phyloP scores from a whole-genome alignment of 1,284 basidiomycete species.

The Ganoderma boninense region DNA sequence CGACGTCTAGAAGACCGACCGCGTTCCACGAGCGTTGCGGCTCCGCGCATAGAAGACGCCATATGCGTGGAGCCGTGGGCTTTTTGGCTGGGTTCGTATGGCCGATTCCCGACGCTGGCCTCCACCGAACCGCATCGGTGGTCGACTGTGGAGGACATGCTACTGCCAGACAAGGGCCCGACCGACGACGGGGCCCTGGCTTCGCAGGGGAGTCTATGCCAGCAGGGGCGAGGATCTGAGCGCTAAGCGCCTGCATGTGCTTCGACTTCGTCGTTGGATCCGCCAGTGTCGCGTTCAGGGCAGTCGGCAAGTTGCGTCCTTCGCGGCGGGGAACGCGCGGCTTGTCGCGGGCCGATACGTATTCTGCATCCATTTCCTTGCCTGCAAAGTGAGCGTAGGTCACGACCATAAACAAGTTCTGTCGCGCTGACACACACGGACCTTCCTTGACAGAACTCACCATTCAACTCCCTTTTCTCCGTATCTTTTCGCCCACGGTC shows the following conservation, averaged over 20 bases:
- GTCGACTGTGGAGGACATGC: neutral
- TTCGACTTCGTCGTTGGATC: neutral
- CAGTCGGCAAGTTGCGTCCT: neutral
- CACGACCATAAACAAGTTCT: neutral
- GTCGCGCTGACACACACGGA: neutral
- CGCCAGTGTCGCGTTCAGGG: neutral
- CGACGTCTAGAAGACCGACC: too few relatives aligned
- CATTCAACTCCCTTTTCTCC: neutral
- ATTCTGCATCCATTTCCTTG: neutral
- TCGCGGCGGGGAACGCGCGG: neutral
- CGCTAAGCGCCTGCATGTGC: neutral
- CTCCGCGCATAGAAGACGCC: neutral
- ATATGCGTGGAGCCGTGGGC: neutral
- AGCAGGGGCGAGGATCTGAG: neutral
- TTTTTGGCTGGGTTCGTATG: neutral
- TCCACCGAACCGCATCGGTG: neutral
- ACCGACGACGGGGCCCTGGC: neutral
- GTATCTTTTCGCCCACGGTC: neutral
- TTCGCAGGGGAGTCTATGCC: neutral
- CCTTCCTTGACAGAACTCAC: neutral
- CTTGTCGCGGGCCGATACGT: neutral
- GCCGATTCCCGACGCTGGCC: neutral
- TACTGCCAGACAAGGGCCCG: neutral
- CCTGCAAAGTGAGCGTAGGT: constrained; percentile 1
- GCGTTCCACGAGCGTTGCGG: neutral